A percentile compares a stretch with the other conserved stretches of the same genome.
phyloP scores from a whole-genome alignment of 805 yeast species.

The Kluyveromyces lactis region DNA sequence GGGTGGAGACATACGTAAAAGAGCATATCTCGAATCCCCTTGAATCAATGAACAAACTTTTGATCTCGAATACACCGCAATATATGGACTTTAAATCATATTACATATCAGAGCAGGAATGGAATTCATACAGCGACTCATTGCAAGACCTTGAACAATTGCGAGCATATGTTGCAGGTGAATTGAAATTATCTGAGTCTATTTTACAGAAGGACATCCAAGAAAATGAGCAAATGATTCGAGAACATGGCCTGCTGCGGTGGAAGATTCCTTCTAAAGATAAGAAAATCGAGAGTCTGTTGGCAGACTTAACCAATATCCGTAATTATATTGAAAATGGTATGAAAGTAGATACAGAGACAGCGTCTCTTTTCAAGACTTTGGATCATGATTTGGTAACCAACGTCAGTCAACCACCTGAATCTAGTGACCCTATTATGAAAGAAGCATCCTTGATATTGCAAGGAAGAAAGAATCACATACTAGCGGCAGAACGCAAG shows the following conservation, averaged over 20 bases:
- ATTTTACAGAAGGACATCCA: conserved; percentile 41
- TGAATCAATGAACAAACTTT: conserved; percentile 35
- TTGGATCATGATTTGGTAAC: conserved; percentile 38
- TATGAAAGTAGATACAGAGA: conserved; percentile 47
- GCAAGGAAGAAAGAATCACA: conserved; percentile 25
- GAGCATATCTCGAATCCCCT: conserved; percentile 42
- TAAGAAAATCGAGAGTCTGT: conserved; percentile 33
- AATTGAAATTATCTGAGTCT: conserved; percentile 39
- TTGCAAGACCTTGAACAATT: conserved; percentile 48
- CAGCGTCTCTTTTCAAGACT: conserved; percentile 38
- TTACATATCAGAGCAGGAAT: conserved; percentile 43
- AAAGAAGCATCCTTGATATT: conserved; percentile 30
- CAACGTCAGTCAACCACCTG: conserved; percentile 30
- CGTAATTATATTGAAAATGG: conserved; percentile 49
- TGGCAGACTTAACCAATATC: conserved; percentile 36
- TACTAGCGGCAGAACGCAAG: conserved; percentile 36
- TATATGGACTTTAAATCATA: conserved; percentile 56
- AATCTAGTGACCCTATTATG: conserved; percentile 28
- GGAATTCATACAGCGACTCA: conserved; percentile 49
- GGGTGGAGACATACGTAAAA: conserved; percentile 46
- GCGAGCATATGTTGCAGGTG: conserved; percentile 32
- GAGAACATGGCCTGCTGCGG: conserved; percentile 41
- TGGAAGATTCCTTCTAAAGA: conserved; percentile 49
- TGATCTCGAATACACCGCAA: conserved; percentile 38
- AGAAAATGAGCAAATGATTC: conserved; percentile 47